These are phyloP conservation scores for Dactylorhiza incarnata DNA, from an alignment of 106 monocot genomes.

Conservation along the genomic window DNA sequence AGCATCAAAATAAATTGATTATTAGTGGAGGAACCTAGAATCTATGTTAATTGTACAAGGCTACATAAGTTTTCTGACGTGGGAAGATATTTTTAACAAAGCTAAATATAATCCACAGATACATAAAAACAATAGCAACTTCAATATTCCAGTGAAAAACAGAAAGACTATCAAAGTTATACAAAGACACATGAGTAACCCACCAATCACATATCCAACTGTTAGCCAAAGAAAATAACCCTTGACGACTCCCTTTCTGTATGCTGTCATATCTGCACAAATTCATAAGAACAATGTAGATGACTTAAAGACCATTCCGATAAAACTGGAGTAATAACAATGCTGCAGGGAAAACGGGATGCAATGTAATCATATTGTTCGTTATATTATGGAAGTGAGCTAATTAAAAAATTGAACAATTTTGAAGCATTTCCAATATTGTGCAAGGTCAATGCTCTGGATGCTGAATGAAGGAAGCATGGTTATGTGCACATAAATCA, in stretches of 20 bases:
- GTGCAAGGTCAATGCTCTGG: no score
- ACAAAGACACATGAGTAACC: constrained; percentile 9
- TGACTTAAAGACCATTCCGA: neutral
- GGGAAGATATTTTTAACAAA: neutral
- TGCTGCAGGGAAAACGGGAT: no score
- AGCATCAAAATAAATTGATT: no score
- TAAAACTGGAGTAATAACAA: neutral
- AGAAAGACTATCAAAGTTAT: neutral
- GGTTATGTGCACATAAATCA: no score
- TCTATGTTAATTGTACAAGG: no score
- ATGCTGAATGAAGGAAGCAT: no score
- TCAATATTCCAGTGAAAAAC: neutral
- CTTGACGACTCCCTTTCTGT: constrained; percentile 43
- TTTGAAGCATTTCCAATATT: no score
- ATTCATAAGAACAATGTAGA: neutral
- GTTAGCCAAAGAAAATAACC: constrained; percentile 75
- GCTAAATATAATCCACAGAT: no score
- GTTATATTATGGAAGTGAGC: no score
- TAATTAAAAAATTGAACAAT: no score
- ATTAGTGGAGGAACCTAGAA: no score
- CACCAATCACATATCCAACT: constrained; percentile 69
- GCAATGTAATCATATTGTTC: no score
- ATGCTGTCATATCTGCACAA: constrained; percentile 60
- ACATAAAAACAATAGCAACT: neutral
- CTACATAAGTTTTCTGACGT: neutral